These are phyloP conservation scores for Sporothrix curviconia DNA, from an alignment of 2,329 filamentous ascomycete species.

Conservation along the genomic window DNA sequence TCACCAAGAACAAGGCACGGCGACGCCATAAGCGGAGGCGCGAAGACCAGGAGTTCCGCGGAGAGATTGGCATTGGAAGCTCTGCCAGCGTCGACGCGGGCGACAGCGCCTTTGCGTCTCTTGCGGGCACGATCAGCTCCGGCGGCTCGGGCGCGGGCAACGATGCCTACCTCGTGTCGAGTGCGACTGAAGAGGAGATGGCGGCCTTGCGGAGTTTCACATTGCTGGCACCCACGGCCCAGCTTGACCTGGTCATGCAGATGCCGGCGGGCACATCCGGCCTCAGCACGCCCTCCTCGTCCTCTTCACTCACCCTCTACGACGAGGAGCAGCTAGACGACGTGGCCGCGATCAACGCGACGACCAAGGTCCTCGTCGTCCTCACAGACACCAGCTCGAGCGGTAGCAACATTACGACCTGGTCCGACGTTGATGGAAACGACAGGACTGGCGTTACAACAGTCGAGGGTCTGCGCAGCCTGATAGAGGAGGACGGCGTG, in stretches of 20 bases:
- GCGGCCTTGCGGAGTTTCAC: conserved; percentile 25
- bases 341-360: conserved; percentile 18
- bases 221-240: conserved; percentile 27
- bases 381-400: conserved; percentile 23
- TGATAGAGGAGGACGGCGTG: conserved; percentile 37
- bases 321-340: conserved; percentile 16
- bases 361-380: conserved; percentile 30
- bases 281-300: not conserved
- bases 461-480: conserved; percentile 28
- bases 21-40: conserved; percentile 21
- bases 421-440: not conserved
- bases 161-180: conserved; percentile 13
- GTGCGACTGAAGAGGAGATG: conserved; percentile 14
- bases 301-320: conserved; percentile 6
- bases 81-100: not conserved
- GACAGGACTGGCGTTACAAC: conserved; percentile 24
- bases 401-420: conserved; percentile 12
- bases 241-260: conserved; percentile 21
- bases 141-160: not conserved
- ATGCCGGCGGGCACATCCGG: conserved; percentile 9
- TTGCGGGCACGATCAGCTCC: not conserved
- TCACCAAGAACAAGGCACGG: conserved; percentile 21
- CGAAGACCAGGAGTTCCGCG: conserved; percentile 2
- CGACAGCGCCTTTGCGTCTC: not conserved
- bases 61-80: conserved; percentile 15